A percentile compares a stretch with the other conserved stretches of the same genome.
Conservation (phyloP, 371 early-diverging fungal genomes). For the Nematocida homosporus region DNA sequence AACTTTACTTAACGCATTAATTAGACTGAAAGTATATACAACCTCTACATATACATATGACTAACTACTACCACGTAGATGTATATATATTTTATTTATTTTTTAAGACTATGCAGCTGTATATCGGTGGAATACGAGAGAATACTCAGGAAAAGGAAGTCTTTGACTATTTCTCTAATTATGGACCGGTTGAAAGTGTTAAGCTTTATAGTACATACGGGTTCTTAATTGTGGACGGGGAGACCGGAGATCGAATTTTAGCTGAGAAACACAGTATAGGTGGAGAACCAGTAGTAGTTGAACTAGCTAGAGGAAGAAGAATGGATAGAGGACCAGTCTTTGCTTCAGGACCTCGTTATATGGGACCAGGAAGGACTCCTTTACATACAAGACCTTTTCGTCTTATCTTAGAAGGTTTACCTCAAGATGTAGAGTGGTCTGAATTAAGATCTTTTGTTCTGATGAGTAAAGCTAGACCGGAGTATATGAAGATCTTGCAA, state of each 20-base stretch:
- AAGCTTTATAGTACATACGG: conserved; percentile 47
- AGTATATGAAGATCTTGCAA: conserved; percentile 23
- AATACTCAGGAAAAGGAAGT: conserved; percentile 42
- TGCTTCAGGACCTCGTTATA: not conserved
- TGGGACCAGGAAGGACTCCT: not conserved
- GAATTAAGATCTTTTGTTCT: conserved; percentile 40
- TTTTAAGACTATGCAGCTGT: conserved; percentile 37
- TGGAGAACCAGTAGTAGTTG: conserved; percentile 20
- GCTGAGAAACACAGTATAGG: conserved; percentile 2
- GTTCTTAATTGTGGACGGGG: conserved; percentile 33
- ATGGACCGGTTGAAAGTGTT: conserved; percentile 7
- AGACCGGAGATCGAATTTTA: conserved; percentile 28
- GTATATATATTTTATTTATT: conserved; percentile 16
- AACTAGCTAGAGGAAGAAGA: conserved; percentile 28
- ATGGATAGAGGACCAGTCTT: not conserved
- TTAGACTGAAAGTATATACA: not conserved
- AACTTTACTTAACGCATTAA: not conserved
- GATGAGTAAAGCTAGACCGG: conserved; percentile 26
- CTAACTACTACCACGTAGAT: not conserved
- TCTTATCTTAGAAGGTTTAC: conserved; percentile 40
- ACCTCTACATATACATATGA: not conserved
- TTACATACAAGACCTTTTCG: not conserved
- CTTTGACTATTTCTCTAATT: conserved; percentile 28
- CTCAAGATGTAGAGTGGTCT: conserved; percentile 20
- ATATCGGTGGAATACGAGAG: conserved; percentile 45